A percentile compares a stretch with the other conserved stretches of the same genome.
Conservation (phyloP, 495 filamentous ascomycete species). For the Xylaria sp. region DNA sequence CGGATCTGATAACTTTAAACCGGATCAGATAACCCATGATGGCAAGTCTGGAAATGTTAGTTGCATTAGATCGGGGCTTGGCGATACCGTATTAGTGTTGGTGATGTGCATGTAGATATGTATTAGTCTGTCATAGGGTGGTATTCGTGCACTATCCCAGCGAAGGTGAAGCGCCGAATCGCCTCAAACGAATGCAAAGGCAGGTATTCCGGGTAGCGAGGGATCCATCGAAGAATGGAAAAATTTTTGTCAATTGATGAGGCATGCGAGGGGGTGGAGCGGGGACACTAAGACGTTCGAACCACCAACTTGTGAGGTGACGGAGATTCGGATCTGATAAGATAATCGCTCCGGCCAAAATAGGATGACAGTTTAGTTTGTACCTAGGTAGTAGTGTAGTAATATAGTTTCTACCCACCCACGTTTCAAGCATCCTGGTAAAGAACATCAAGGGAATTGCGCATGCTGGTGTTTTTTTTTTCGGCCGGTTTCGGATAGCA, state of each 20-base stretch:
- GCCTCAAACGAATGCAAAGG: neutral
- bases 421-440: neutral
- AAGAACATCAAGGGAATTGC: neutral
- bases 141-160: neutral
- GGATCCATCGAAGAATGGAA: neutral
- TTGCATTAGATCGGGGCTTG: constrained; percentile 31
- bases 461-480: neutral
- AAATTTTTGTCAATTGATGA: constrained; percentile 11
- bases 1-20: constrained; percentile 45
- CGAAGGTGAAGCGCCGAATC: constrained; percentile 13
- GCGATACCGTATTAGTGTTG: constrained; percentile 15
- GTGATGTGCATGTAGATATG: neutral
- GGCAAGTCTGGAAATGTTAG: constrained; percentile 24
- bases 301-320: neutral
- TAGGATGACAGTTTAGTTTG: neutral
- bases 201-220: neutral
- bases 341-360: neutral
- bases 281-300: constrained; percentile 1
- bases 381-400: too few species aligned
- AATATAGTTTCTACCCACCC: neutral
- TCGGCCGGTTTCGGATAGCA: constrained; percentile 17
- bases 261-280: neutral
- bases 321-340: constrained; percentile 24
- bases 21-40: constrained; percentile 42
- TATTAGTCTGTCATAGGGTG: neutral